These are phyloP conservation scores for Nematodospora anomalae DNA, from an alignment of 1,139 yeast species.

Conservation along the genomic window DNA sequence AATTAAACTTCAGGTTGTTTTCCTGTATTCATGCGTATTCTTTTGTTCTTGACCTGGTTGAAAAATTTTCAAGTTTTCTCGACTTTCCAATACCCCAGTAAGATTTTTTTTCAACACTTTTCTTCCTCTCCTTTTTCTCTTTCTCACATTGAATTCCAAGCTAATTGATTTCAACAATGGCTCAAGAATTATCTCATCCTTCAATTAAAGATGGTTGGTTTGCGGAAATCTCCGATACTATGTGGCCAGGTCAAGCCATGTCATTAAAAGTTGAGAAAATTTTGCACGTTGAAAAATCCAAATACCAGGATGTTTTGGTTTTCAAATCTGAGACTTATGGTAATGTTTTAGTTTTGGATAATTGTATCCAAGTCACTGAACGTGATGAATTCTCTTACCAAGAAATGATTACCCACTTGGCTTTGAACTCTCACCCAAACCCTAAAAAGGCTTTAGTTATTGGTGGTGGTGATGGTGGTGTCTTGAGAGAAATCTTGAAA, in stretches of 20 bases:
- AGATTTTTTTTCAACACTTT: neutral
- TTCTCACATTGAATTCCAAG: neutral
- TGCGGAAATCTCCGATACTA: conserved; percentile 79
- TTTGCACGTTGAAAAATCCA: conserved; percentile 75
- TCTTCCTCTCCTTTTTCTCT: no score
- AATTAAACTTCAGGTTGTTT: neutral
- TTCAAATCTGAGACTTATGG: conserved; percentile 88
- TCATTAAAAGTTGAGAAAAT: conserved; percentile 78
- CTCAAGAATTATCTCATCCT: conserved; percentile 62
- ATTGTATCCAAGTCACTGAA: conserved; percentile 90
- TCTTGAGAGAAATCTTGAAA: conserved; percentile 85
- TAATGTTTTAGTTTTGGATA: conserved; percentile 86
- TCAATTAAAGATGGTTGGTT: conserved; percentile 86
- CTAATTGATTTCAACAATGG: conserved; percentile 14
- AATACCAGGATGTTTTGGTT: conserved; percentile 85
- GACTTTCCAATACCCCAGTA: no score
- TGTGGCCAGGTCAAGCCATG: conserved; percentile 98
- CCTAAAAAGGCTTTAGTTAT: conserved; percentile 88
- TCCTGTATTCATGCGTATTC: neutral
- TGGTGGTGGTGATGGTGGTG: conserved; percentile 99
- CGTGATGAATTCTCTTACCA: conserved; percentile 94
- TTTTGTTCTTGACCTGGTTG: neutral
- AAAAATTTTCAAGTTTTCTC: neutral
- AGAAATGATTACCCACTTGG: conserved; percentile 92
- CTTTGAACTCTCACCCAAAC: conserved; percentile 84